Conservation (phyloP, 176 grass and related monocot genomes). For the Aegilops longissima region DNA sequence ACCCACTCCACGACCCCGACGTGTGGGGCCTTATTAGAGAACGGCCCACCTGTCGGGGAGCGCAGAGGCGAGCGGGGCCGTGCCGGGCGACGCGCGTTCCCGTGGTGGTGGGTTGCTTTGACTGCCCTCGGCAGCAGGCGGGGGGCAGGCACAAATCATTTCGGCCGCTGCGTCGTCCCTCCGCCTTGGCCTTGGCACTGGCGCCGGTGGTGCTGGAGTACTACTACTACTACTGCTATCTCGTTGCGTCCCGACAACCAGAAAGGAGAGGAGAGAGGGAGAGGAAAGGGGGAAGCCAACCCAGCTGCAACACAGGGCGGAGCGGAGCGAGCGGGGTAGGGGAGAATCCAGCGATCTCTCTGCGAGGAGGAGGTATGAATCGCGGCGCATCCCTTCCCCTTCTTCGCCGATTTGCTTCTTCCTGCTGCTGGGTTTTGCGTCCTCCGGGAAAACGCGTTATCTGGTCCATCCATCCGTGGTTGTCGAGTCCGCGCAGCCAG, state of each 20-base stretch:
- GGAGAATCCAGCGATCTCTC: conserved; percentile 3
- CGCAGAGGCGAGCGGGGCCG: rapidly evolving
- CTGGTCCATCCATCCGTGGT: neutral
- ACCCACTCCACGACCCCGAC: neutral
- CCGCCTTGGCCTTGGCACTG: neutral
- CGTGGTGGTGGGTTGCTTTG: conserved; percentile 45
- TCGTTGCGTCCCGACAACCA: conserved; percentile 49
- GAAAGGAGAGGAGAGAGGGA: conserved; percentile 18
- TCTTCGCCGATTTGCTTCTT: conserved; percentile 7
- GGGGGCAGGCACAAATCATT: conserved; percentile 50
- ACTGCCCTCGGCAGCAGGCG: conserved; percentile 33
- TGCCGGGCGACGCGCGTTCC: neutral
- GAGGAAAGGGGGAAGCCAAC: neutral
- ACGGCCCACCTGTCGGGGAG: neutral
- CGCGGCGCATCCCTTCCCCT: neutral
- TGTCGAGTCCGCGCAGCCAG: neutral
- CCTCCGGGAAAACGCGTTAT: neutral
- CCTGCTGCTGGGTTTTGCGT: neutral
- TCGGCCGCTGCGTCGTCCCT: conserved; percentile 34
- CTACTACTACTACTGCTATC: neutral
- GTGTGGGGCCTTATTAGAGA: rapidly evolving
- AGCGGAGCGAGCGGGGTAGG: neutral
- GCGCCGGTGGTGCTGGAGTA: neutral
- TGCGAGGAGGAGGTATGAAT: conserved; percentile 19
- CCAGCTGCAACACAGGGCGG: neutral